Evolutionary conservation across 495 filamentous ascomycete genomes (phyloP), one percentile per base, ranked within the genome.

Genomic region (Ascodesmis nigricans): DNA sequence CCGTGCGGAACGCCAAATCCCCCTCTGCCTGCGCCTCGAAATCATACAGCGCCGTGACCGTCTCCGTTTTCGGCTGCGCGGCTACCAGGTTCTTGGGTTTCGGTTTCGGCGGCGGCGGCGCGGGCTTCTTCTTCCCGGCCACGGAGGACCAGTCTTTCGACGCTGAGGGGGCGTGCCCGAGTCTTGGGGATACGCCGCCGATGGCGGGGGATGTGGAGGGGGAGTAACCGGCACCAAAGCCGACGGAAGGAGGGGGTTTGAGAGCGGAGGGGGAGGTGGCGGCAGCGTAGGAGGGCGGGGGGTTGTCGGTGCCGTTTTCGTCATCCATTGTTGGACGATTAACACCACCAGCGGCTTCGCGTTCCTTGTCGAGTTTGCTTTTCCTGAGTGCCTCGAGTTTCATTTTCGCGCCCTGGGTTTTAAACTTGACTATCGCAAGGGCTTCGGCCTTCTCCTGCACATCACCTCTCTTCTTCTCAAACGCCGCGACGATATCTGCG

Each of bases 21-120:
- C 82, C 81, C 36, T 91, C 83, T 2, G 83, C 83, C 47, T 93
- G 82, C 13, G 87, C 87, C 41, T 92, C 78, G 50, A 91, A 99
- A 51, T 95, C 87, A 47, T 93, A 97, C 31, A 91, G 54, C 10
- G 80, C 80, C 7, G 72, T 81, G 18, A 71, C 81, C 4, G 67
- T 82, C 55, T 93, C 82, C 5, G 57, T 50, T n/a, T n/a, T n/a
- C n/a, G n/a, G n/a, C 1, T 67, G 65, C n/a, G 58, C 61, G n/a
- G 65, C 73, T 50, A 58, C 67, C 24, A 95, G 64, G 25, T 68
- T 62, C 21, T 62, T 65, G 3, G 84, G 87, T 58, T 95, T 95
- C 5, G 84, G 82, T 56, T 75, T 79, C 14, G 84, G 84, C 11
- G 83, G 84, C 13, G 84, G 84, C 17, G 84, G 83, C 37, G 81